Conservation (phyloP, 176 grass and related monocot genomes). For the Carex pumila region DNA sequence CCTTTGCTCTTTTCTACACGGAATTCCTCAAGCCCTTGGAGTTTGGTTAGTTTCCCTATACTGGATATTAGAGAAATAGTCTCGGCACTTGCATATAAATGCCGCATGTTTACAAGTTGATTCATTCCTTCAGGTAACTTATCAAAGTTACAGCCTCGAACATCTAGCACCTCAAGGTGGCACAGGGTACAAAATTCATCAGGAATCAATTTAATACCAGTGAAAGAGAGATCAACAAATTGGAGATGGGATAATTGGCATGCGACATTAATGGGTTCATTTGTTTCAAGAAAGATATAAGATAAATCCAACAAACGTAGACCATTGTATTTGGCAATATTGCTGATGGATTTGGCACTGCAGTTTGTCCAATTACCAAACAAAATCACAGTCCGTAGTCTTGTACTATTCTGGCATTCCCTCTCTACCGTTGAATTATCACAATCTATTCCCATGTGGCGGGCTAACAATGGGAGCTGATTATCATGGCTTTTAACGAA, state of each 20-base stretch:
- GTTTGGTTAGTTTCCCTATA: constrained; percentile 30
- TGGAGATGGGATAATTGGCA: constrained; percentile 12
- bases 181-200: constrained; percentile 18
- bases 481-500: neutral
- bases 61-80: constrained; percentile 23
- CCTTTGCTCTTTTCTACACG: constrained; percentile 18
- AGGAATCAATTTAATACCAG: constrained; percentile 8
- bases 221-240: constrained; percentile 28
- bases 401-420: neutral
- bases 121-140: constrained; percentile 19
- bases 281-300: neutral
- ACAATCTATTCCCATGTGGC: constrained; percentile 19
- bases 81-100: constrained; percentile 21
- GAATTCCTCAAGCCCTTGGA: constrained; percentile 25
- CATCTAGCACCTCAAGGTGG: constrained; percentile 33
- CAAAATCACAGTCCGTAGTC: constrained; percentile 19
- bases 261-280: neutral
- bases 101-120: constrained; percentile 11
- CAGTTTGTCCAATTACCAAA: constrained; percentile 24
- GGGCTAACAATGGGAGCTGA: neutral
- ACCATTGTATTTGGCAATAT: neutral
- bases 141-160: constrained; percentile 8
- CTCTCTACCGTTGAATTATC: neutral
- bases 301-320: constrained; percentile 30
- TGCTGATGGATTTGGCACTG: neutral